Evolutionary conservation across 2,329 filamentous ascomycete genomes (phyloP).

Genomic region (Curvularia lunata): DNA sequence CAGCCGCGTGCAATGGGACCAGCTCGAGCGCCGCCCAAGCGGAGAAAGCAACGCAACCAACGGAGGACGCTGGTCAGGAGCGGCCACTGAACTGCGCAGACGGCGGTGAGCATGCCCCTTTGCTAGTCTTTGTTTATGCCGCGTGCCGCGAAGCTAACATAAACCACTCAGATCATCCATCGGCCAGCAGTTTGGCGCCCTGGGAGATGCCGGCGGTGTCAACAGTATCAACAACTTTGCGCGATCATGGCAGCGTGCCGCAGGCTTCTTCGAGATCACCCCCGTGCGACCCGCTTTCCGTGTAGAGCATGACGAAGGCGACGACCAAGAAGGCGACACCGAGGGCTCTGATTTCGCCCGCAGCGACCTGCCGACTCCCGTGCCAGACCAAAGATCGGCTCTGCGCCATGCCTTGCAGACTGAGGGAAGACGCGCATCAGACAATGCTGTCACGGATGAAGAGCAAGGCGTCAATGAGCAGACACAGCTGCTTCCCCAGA

Average conservation of each 20-base stretch:
- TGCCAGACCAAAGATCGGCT: constrained; percentile 51
- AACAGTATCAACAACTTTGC: constrained; percentile 96
- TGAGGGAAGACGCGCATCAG: constrained; percentile 47
- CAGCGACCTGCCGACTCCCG: constrained; percentile 36
- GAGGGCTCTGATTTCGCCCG: constrained; percentile 44
- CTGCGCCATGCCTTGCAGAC: constrained; percentile 50
- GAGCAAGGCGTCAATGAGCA: constrained; percentile 44
- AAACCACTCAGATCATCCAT: constrained; percentile 52
- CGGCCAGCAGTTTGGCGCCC: constrained; percentile 57
- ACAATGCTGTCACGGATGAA: constrained; percentile 47
- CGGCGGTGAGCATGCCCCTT: constrained; percentile 40
- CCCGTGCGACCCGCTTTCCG: constrained; percentile 79
- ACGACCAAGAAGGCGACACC: constrained; percentile 36
- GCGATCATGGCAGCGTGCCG: constrained; percentile 88
- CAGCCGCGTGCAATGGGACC: constrained; percentile 50
- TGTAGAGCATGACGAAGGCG: constrained; percentile 45
- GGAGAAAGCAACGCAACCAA: constrained; percentile 38
- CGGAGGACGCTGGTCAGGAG: constrained; percentile 30
- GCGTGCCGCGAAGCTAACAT: constrained; percentile 11
- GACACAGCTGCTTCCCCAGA: constrained; percentile 36
- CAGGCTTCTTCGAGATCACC: constrained; percentile 85
- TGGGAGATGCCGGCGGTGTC: constrained; percentile 79
- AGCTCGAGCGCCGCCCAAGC: constrained; percentile 41
- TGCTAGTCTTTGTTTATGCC: neutral
- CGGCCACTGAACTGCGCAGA: constrained; percentile 42